Percentiles rank a stretch among this genome's conserved stretches.
These are phyloP conservation scores for Dillenia suffruticosa DNA, from an alignment of 164 flowering plant species.

Conservation along the genomic window DNA sequence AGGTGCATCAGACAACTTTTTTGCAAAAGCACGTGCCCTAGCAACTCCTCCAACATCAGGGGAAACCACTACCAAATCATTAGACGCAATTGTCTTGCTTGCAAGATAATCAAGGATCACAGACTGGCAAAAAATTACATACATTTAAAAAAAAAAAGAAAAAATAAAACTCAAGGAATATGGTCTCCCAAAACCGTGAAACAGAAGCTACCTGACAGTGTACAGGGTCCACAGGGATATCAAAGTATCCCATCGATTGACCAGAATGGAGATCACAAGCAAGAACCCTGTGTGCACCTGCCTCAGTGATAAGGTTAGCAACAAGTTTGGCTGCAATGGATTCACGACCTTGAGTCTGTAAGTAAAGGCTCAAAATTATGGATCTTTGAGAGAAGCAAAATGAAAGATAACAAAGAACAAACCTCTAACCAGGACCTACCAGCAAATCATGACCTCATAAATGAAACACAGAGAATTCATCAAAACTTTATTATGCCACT, in stretches of 20 bases:
- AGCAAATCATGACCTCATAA: no score
- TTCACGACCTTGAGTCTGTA: constrained; percentile 89
- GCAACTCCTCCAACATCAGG: constrained; percentile 99
- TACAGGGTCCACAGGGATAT: constrained; percentile 91
- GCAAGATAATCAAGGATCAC: constrained; percentile 95
- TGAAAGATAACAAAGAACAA: not conserved
- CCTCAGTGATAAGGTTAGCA: constrained; percentile 83
- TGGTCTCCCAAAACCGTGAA: not conserved
- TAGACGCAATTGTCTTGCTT: constrained; percentile 59
- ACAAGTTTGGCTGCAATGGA: constrained; percentile 96
- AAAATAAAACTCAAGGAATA: constrained; percentile 8
- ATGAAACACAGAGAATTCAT: no score
- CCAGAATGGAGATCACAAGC: constrained; percentile 96
- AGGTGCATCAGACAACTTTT: constrained; percentile 92
- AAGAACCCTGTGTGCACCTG: constrained; percentile 88
- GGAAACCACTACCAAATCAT: constrained; percentile 89
- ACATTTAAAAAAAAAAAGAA: constrained; percentile 3
- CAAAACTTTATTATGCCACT: no score
- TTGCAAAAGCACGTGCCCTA: constrained; percentile 92
- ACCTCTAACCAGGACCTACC: no score
- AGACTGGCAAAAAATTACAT: constrained; percentile 35
- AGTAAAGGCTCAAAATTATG: not conserved
- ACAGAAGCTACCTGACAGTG: constrained; percentile 60
- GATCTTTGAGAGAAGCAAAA: not conserved
- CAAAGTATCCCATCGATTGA: constrained; percentile 92